These are phyloP conservation scores for Sclerotiophoma versabilis DNA, from an alignment of 2,329 filamentous ascomycete genomes.

Conservation along the genomic window DNA sequence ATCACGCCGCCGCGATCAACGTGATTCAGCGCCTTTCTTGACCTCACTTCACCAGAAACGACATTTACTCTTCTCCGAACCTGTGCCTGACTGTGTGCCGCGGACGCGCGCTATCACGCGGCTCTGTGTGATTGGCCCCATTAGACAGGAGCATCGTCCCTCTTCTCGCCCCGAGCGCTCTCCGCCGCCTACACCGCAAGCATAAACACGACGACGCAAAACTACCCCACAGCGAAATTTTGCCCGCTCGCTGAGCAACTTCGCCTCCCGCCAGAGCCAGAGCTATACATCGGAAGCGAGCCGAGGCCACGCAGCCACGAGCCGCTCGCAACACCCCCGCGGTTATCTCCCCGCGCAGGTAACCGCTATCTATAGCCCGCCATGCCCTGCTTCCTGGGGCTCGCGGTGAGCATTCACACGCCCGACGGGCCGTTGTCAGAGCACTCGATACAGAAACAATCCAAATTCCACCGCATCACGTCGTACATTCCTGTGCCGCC, in stretches of 20 bases:
- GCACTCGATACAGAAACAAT: conserved; percentile 93
- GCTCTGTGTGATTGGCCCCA: conserved; percentile 27
- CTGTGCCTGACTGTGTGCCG: conserved; percentile 13
- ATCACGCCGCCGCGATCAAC: conserved; percentile 6
- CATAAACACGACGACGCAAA: conserved; percentile 5
- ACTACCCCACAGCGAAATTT: conserved; percentile 21
- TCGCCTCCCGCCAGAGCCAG: conserved; percentile 12
- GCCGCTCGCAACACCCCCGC: conserved; percentile 25
- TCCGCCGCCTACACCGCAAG: conserved; percentile 17
- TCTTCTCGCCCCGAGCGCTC: conserved; percentile 19
- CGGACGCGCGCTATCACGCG: conserved; percentile 18
- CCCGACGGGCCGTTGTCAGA: conserved; percentile 83
- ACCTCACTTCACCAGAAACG: neutral
- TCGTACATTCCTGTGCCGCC: conserved; percentile 96
- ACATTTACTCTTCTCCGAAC: neutral
- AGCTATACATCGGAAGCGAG: conserved; percentile 22
- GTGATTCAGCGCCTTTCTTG: neutral
- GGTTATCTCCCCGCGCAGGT: conserved; percentile 24
- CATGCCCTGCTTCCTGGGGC: conserved; percentile 98
- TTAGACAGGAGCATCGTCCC: conserved; percentile 13
- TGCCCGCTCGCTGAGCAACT: conserved; percentile 20
- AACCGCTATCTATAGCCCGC: conserved; percentile 17
- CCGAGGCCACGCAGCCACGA: conserved; percentile 28
- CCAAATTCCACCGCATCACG: conserved; percentile 88
- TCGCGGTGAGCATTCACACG: conserved; percentile 95